phyloP scores from a whole-genome alignment of 23 red algal genomes.

The Gracilaria domingensis region DNA sequence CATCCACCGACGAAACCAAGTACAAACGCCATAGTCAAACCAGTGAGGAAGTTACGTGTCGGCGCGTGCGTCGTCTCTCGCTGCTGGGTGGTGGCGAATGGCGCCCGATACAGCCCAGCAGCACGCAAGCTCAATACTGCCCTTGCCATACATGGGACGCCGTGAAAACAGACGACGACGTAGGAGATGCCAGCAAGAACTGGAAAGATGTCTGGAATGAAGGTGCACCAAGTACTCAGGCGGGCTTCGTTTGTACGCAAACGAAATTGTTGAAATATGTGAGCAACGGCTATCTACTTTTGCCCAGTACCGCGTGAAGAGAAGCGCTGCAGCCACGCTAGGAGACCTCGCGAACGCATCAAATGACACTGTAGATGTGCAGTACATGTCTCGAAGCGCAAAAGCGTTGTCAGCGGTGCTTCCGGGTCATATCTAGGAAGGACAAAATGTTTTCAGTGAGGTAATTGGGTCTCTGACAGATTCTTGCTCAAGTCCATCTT shows the following conservation, averaged over 20 bases:
- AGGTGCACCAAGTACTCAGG: constrained; percentile 65
- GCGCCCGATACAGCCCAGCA: constrained; percentile 70
- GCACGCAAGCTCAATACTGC: constrained; percentile 62
- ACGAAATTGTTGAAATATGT: constrained; percentile 67
- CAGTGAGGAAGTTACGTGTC: not conserved
- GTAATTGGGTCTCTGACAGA: constrained; percentile 58
- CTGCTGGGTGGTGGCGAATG: too few species aligned
- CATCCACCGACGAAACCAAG: constrained; percentile 28
- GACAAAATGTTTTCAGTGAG: constrained; percentile 35
- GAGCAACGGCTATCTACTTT: constrained; percentile 45
- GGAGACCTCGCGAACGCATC: constrained; percentile 63
- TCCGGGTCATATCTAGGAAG: constrained; percentile 77
- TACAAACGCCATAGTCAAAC: constrained; percentile 9
- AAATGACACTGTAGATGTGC: constrained; percentile 44
- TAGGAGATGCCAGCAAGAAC: constrained; percentile 51
- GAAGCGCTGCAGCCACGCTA: constrained; percentile 42
- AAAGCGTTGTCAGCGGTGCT: constrained; percentile 57
- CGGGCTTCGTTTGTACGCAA: constrained; percentile 60
- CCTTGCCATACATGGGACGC: constrained; percentile 71
- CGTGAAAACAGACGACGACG: constrained; percentile 68
- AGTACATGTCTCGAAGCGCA: constrained; percentile 41
- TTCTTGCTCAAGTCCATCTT: not conserved
- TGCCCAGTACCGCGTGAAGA: constrained; percentile 65
- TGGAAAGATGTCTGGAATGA: constrained; percentile 82
- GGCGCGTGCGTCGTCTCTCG: constrained; percentile 33